Base-by-base conservation (phyloP, 2,329 filamentous ascomycete species). In the Intubia oerlemansii region DNA sequence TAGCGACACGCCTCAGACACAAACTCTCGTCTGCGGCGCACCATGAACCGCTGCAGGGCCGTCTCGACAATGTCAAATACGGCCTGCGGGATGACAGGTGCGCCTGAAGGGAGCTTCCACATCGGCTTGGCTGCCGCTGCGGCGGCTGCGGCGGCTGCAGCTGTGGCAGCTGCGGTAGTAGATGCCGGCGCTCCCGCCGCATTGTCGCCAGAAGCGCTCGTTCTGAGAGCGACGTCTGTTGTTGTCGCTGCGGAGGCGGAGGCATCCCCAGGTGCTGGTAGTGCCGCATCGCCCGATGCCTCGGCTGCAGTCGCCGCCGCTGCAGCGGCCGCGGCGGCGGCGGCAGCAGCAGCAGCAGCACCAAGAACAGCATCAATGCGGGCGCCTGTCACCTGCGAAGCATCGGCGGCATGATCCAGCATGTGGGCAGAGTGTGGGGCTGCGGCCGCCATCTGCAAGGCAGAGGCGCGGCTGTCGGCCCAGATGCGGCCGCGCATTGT, bases 91-190 rank as follows among this genome's bases (percentile, higher is more conserved):
- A 98, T 85, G 7, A 98, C 79, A 2, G 88, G 88, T 6, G 88
- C 88, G 4, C 88, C 88, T 2, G 85, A 95, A 1, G 85, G 84
- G 17, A 95, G 56, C 47, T 85, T 85, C 88, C 88, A 98, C 29
- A 79, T 64, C 1, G 67, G 62, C 44, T 81, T 85, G 17, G 49
- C 47, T 9, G 50, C 64, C 8, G 12, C 25, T 6, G 21, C 29
- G 15, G 12, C 23, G 12, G 15, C 12, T 2, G 78, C 76, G 38
- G 74, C 78, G 43, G 88, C 25, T n/a, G n/a, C n/a, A n/a, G n/a
- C n/a, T n/a, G n/a, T n/a, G n/a, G n/a, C n/a, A n/a, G n/a, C n/a
- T n/a, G n/a, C n/a, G n/a, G n/a, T n/a, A n/a, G n/a, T n/a, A n/a
- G n/a, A n/a, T n/a, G n/a, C n/a, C n/a, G n/a, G n/a, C n/a, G n/a